Evolutionary conservation across 495 filamentous ascomycete species (phyloP), one percentile per base, ranked within the genome.

Genomic region (Neurospora sp.): DNA sequence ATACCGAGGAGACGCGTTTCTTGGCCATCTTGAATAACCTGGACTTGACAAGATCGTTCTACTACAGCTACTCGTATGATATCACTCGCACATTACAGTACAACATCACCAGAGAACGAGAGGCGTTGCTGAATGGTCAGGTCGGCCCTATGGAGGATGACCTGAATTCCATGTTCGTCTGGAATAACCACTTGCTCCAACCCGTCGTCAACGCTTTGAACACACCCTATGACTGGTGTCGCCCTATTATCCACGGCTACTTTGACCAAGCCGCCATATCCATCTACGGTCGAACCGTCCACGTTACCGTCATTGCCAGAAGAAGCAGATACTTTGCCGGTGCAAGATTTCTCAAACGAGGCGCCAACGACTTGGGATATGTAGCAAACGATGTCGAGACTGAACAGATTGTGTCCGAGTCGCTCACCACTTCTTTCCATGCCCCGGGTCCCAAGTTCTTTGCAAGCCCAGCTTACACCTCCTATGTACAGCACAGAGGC

Each of bases 311-410:
- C 69, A 96, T 99, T 76, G 96, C 96, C 1, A 89, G 96, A 71
- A 89, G 96, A 10, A 98, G 96, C 40, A 88, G 96, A 14, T 93
- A 92, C 81, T 99, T 98, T 82, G 96, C 96, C 1, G 96, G 96
- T 54, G 96, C 96, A 35, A 88, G 96, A 4, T 99, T 98, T 76
- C 82, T 99, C 70, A 99, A 99, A 82, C 89, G 96, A 72, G 96
- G 96, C 54, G 91, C 94, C 54, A 99, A 99, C 77, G 96, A 99
- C 81, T 77, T 97, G 72, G 96, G 96, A 27, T 97, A 97, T 81
- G 96, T 99, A 70, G 96, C 96, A 44, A 99, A 99, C 78, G 96
- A 99, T 81, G 96, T 99, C n/a, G 96, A 99, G 82, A 98, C 96
- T 6, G 96, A 99, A 82, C 96, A 99, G 80, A 98, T 99, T 75